Conservation (phyloP, 768 basidiomycete genomes). For the Leccinum imitatum region DNA sequence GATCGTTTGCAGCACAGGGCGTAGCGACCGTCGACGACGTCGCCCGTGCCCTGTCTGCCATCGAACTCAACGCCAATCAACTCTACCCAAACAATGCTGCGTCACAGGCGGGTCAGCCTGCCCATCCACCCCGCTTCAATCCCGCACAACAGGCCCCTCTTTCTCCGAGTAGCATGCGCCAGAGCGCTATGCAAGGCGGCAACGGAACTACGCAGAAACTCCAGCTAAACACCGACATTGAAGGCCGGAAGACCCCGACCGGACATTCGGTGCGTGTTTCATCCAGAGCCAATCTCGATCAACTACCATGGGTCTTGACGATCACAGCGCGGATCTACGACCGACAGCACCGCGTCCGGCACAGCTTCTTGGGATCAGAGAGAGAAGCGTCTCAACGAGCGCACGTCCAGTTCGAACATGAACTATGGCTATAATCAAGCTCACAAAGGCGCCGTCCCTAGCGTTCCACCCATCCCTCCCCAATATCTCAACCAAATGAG, state of each 20-base stretch:
- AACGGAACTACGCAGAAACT: constrained; percentile 45
- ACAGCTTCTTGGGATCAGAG: constrained; percentile 62
- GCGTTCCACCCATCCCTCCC: constrained; percentile 68
- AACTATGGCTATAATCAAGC: constrained; percentile 54
- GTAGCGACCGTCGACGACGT: constrained; percentile 65
- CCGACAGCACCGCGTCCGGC: constrained; percentile 34
- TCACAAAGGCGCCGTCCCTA: constrained; percentile 49
- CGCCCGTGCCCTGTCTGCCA: constrained; percentile 64
- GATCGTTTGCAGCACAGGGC: constrained; percentile 30
- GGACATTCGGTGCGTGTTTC: constrained; percentile 51
- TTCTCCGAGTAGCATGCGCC: constrained; percentile 38
- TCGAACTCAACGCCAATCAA: constrained; percentile 52
- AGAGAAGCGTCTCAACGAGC: constrained; percentile 54
- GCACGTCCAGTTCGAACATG: constrained; percentile 69
- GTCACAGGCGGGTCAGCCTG: constrained; percentile 49
- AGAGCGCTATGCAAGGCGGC: constrained; percentile 38
- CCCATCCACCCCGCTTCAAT: constrained; percentile 71
- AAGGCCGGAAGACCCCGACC: constrained; percentile 63
- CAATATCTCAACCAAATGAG: constrained; percentile 67
- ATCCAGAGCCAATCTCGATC: constrained; percentile 39
- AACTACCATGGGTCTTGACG: constrained; percentile 32
- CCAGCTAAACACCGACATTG: constrained; percentile 61
- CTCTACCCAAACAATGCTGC: constrained; percentile 31
- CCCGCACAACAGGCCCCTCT: constrained; percentile 41
- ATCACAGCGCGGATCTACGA: constrained; percentile 36